Conservation (phyloP, 2,329 filamentous ascomycete species). For the Microascus cirrosus region DNA sequence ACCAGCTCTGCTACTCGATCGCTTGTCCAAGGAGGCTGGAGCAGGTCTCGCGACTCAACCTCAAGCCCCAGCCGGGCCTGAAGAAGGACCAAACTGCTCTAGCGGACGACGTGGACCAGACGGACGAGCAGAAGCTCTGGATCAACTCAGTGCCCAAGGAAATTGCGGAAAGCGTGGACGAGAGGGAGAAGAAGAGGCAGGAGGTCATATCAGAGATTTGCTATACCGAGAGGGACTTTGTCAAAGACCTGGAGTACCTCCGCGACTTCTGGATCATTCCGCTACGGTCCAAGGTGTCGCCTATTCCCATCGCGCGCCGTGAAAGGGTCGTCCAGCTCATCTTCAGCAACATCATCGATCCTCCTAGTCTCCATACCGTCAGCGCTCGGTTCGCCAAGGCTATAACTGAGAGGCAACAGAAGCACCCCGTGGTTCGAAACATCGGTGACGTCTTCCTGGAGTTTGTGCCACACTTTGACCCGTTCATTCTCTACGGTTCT, state of each 20-base stretch:
- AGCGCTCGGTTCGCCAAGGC: slow-evolving; percentile 80
- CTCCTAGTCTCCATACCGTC: slow-evolving; percentile 70
- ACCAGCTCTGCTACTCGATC: slow-evolving; percentile 95
- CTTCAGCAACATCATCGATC: slow-evolving; percentile 89
- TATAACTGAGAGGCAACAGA: slow-evolving; percentile 84
- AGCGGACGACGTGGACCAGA: slow-evolving; percentile 73
- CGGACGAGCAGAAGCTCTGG: slow-evolving; percentile 96
- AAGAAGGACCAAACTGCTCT: slow-evolving; percentile 49
- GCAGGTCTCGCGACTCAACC: slow-evolving; percentile 85
- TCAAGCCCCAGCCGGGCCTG: slow-evolving; percentile 84
- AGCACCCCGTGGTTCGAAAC: slow-evolving; percentile 76
- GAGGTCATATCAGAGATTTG: slow-evolving; percentile 97
- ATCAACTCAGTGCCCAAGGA: slow-evolving; percentile 98
- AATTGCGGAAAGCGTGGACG: slow-evolving; percentile 77
- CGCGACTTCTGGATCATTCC: slow-evolving; percentile 98
- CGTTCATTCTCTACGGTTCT: slow-evolving; percentile 92
- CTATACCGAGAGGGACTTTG: slow-evolving; percentile 97
- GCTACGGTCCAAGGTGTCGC: slow-evolving; percentile 68
- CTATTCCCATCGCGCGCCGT: slow-evolving; percentile 76
- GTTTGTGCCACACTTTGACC: slow-evolving; percentile 83
- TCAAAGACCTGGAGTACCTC: slow-evolving; percentile 96
- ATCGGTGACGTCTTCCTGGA: slow-evolving; percentile 92
- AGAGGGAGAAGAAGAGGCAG: slow-evolving; percentile 92
- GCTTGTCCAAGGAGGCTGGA: slow-evolving; percentile 88
- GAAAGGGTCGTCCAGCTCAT: slow-evolving; percentile 90